These are phyloP conservation scores for Suillus sp. DNA, from an alignment of 768 basidiomycete species.

Conservation along the genomic window DNA sequence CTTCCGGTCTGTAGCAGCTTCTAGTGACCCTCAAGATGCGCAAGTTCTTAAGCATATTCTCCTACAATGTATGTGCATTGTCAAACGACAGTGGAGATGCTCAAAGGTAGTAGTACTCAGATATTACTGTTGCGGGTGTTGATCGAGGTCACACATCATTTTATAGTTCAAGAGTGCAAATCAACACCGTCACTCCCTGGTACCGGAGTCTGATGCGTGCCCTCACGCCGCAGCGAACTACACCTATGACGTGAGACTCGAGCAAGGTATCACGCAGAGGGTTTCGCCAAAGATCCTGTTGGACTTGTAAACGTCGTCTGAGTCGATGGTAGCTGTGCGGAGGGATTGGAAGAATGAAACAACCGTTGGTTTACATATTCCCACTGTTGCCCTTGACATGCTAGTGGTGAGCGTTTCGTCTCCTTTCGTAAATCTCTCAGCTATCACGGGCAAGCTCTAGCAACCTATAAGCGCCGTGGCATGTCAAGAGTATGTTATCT, in stretches of 20 bases:
- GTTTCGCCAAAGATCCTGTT: background rate
- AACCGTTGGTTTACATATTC: background rate
- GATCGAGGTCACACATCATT: background rate
- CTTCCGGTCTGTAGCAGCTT: background rate
- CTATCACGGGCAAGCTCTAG: background rate
- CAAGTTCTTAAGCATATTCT: no score
- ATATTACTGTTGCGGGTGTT: background rate
- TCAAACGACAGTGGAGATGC: background rate
- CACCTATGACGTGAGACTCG: background rate
- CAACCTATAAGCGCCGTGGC: background rate
- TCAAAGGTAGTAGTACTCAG: no score
- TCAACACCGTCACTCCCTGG: background rate
- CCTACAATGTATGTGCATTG: background rate
- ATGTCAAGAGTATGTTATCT: background rate
- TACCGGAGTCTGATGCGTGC: background rate
- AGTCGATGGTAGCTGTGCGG: background rate
- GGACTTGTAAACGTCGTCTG: background rate
- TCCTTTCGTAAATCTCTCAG: background rate
- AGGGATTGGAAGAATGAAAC: background rate
- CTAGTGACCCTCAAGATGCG: background rate
- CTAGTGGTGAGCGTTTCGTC: no score
- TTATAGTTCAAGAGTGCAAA: background rate
- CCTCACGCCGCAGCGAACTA: background rate
- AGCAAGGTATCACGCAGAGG: background rate
- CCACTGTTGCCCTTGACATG: background rate